phyloP scores from a whole-genome alignment of 345 rosid species.

The Bruguiera parviflora region DNA sequence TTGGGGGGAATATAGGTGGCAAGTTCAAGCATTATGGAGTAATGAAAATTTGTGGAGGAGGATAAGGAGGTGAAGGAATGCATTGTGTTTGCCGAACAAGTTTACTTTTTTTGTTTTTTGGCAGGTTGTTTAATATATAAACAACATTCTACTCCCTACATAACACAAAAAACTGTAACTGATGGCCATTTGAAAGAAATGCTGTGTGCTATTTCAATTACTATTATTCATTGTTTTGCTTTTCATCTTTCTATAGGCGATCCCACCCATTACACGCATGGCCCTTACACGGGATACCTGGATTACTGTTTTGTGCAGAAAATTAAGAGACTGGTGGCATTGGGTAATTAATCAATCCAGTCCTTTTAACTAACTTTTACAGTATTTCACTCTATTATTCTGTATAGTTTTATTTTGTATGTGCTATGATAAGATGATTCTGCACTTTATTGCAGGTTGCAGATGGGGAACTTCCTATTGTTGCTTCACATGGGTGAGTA shows the following conservation, averaged over 20 bases:
- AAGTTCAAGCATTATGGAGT: too few species aligned
- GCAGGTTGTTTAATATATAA: too few species aligned
- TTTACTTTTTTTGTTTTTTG: too few species aligned
- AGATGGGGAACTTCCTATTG: conserved; percentile 94
- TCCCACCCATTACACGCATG: conserved; percentile 90
- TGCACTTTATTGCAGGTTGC: conserved; percentile 62
- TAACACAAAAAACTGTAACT: too few species aligned
- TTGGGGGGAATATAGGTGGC: too few species aligned
- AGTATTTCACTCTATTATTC: conserved; percentile 11
- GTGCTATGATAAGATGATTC: conserved; percentile 25
- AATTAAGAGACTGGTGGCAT: conserved; percentile 99
- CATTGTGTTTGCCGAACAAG: too few species aligned
- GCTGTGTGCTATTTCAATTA: background rate
- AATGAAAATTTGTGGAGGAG: too few species aligned
- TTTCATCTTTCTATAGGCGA: conserved; percentile 48
- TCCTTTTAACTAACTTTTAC: conserved; percentile 1
- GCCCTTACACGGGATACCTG: conserved; percentile 98
- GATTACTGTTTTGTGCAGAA: conserved; percentile 96
- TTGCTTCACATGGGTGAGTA: conserved; percentile 95
- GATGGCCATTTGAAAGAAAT: background rate
- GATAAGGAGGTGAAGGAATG: too few species aligned
- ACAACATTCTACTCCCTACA: background rate
- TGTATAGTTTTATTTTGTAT: conserved; percentile 1
- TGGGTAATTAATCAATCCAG: conserved; percentile 55
- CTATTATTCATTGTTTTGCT: conserved; percentile 7